Percentiles rank a stretch among this genome's conserved stretches.
Evolutionary conservation across 345 rosid species (phyloP).

Genomic region (Syzygium oleosum): DNA sequence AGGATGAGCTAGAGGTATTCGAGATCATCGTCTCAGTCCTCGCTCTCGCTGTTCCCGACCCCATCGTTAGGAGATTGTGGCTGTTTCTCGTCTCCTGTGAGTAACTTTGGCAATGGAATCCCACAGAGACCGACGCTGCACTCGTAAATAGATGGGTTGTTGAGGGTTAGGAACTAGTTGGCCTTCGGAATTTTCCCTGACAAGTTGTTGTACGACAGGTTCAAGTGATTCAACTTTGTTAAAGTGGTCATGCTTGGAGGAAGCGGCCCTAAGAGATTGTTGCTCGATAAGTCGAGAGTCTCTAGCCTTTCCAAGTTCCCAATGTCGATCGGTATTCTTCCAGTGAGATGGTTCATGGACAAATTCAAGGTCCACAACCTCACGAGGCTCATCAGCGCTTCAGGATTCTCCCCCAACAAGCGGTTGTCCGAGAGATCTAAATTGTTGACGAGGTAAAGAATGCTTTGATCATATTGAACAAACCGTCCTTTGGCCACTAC

Average conservation of each 20-base stretch:
- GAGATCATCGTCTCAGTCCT: neutral
- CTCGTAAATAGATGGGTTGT: neutral
- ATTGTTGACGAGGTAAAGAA: no score
- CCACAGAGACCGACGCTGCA: neutral
- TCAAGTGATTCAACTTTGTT: neutral
- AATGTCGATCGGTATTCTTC: no score
- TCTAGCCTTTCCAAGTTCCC: conserved; percentile 15
- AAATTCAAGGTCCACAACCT: no score
- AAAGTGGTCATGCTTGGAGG: conserved; percentile 8
- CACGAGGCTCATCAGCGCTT: no score
- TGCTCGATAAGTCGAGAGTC: conserved; percentile 38
- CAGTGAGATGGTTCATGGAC: no score
- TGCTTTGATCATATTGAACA: neutral
- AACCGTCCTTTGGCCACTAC: neutral
- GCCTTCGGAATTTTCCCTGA: neutral
- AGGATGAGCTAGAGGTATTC: neutral
- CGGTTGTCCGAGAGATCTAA: neutral
- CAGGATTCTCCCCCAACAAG: neutral
- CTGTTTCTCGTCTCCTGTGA: neutral
- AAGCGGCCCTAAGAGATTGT: conserved; percentile 34
- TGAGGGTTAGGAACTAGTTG: neutral
- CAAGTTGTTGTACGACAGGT: neutral
- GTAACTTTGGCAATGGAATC: neutral
- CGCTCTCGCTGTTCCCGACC: neutral
- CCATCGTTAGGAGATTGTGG: neutral